These are phyloP conservation scores for Coniferiporia weirii DNA, from an alignment of 1,284 basidiomycete genomes.

Conservation along the genomic window DNA sequence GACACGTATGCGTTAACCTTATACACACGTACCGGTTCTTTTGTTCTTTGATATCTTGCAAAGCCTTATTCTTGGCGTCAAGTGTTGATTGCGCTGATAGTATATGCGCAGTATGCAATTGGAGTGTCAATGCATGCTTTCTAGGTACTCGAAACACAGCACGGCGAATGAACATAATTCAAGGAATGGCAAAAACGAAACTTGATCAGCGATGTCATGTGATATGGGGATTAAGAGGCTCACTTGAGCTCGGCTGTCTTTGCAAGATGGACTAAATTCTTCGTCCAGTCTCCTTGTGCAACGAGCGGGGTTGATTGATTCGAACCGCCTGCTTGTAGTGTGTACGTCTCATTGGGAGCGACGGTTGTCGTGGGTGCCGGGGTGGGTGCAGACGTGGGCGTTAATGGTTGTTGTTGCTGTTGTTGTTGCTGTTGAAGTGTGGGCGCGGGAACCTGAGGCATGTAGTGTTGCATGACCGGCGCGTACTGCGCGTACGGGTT, in stretches of 20 bases:
- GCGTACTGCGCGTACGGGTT: slow-evolving; percentile 2
- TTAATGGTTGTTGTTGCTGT: slow-evolving; percentile 2
- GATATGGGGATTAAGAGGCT: slow-evolving; percentile 24
- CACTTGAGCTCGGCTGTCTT: slow-evolving; percentile 81
- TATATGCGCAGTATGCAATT: slow-evolving; percentile 81
- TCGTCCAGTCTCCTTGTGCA: slow-evolving; percentile 77
- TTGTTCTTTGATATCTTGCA: slow-evolving; percentile 75
- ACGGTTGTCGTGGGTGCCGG: slow-evolving; percentile 1
- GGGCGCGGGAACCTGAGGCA: slow-evolving; percentile 3
- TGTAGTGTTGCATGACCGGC: slow-evolving; percentile 12
- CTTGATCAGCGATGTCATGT: slow-evolving; percentile 1
- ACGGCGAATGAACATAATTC: not conserved
- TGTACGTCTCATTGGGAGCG: slow-evolving; percentile 14
- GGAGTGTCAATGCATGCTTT: slow-evolving; percentile 74
- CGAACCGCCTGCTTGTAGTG: not conserved
- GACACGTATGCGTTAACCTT: not conserved
- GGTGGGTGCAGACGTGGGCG: not conserved
- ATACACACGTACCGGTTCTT: slow-evolving; percentile 54
- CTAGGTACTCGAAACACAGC: slow-evolving; percentile 31
- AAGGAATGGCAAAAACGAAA: not conserved
- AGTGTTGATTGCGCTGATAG: slow-evolving; percentile 71
- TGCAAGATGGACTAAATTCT: slow-evolving; percentile 73
- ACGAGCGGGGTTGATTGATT: slow-evolving; percentile 40
- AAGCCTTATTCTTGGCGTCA: slow-evolving; percentile 66
- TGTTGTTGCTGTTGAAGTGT: slow-evolving; percentile 8